Percentiles rank a stretch among this genome's conserved stretches.
Evolutionary conservation across 2,329 filamentous ascomycete species (phyloP).

Genomic region (Neofusicoccum cordaticola): DNA sequence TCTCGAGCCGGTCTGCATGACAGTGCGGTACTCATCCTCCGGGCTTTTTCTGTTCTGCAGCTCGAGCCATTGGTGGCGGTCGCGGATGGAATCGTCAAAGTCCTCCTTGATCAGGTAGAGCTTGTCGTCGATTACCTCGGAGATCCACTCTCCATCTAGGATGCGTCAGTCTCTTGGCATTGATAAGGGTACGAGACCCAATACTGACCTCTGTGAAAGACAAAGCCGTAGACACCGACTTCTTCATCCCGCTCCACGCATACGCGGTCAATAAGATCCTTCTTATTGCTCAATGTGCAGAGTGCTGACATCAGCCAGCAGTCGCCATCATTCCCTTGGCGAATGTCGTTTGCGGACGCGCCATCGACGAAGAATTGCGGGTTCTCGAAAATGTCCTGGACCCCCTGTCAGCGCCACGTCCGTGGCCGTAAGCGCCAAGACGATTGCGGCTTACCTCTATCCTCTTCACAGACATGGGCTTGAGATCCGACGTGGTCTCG

Average conservation of each 20-base stretch:
- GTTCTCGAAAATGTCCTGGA: conserved; percentile 75
- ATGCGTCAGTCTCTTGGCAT: neutral
- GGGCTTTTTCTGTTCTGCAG: conserved; percentile 58
- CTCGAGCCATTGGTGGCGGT: conserved; percentile 71
- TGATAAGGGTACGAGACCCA: neutral
- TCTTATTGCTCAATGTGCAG: conserved; percentile 71
- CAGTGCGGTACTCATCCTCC: conserved; percentile 65
- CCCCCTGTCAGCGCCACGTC: conserved; percentile 18
- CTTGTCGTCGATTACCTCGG: conserved; percentile 88
- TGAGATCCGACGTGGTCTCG: conserved; percentile 36
- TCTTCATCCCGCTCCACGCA: conserved; percentile 71
- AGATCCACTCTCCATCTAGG: conserved; percentile 63
- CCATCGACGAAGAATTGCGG: conserved; percentile 76
- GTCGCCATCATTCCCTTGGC: conserved; percentile 74
- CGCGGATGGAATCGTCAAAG: conserved; percentile 72
- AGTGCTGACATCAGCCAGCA: conserved; percentile 84
- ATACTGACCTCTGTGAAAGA: conserved; percentile 63
- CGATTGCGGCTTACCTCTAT: conserved; percentile 48
- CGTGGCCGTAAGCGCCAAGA: neutral
- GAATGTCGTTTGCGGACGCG: conserved; percentile 71
- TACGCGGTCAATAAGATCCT: conserved; percentile 66
- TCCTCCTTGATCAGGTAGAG: conserved; percentile 74
- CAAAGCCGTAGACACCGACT: conserved; percentile 80
- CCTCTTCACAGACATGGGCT: conserved; percentile 71
- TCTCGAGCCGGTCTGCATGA: conserved; percentile 70